These are phyloP conservation scores for Chlorociboria aeruginascens DNA, from an alignment of 495 filamentous ascomycete species.

Conservation along the genomic window DNA sequence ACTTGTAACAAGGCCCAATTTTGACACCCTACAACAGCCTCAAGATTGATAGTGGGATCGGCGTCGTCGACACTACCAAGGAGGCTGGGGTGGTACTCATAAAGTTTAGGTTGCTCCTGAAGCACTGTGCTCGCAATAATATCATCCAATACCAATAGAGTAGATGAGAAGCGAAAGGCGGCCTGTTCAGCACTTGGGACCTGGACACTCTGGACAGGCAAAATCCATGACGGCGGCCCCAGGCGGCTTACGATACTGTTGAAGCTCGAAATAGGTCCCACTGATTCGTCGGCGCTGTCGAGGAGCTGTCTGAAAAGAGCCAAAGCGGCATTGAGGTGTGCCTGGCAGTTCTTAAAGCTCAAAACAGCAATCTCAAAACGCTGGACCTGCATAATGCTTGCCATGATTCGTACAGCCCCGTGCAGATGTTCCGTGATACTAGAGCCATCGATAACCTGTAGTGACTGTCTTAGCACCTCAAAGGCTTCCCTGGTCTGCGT, in stretches of 20 bases:
- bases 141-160: constrained; percentile 1
- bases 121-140: constrained; percentile 3
- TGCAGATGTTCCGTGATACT: constrained; percentile 21
- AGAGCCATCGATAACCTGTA: constrained; percentile 25
- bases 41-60: constrained; percentile 16
- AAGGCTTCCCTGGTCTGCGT: constrained; percentile 31
- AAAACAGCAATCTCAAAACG: constrained; percentile 35
- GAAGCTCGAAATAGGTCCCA: constrained; percentile 3
- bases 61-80: neutral
- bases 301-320: constrained; percentile 35
- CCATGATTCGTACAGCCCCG: constrained; percentile 30
- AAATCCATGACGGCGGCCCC: constrained; percentile 19
- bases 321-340: constrained; percentile 36
- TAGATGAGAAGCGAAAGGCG: constrained; percentile 1
- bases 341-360: constrained; percentile 32
- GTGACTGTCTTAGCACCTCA: constrained; percentile 27
- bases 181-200: constrained; percentile 5
- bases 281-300: constrained; percentile 13
- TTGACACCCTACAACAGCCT: constrained; percentile 22
- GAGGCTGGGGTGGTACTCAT: constrained; percentile 1
- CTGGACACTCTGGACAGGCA: constrained; percentile 3
- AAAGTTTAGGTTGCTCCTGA: constrained; percentile 2
- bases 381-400: constrained; percentile 41
- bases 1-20: constrained; percentile 26
- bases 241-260: constrained; percentile 23